Evolutionary conservation across 2,329 filamentous ascomycete genomes (phyloP).

Genomic region (Exophiala lecanii-corni): DNA sequence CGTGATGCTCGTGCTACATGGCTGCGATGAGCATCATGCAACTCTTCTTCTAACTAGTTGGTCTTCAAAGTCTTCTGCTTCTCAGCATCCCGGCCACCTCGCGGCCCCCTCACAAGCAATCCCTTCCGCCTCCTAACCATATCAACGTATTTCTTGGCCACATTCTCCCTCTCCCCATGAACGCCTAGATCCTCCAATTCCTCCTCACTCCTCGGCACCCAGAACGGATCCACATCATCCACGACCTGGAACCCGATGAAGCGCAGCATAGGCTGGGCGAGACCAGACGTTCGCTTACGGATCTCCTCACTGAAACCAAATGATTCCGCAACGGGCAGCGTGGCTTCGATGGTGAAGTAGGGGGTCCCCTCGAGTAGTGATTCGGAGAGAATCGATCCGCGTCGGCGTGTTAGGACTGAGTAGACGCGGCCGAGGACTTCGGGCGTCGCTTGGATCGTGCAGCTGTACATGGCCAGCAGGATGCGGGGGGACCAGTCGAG

Average conservation of each 20-base stretch:
- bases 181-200: slow-evolving; percentile 95
- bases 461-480: slow-evolving; percentile 94
- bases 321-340: slow-evolving; percentile 86
- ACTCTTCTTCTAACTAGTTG: no score
- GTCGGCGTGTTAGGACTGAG: slow-evolving; percentile 90
- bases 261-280: slow-evolving; percentile 85
- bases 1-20: no score
- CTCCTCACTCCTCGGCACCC: slow-evolving; percentile 95
- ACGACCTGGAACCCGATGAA: slow-evolving; percentile 90
- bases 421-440: slow-evolving; percentile 95
- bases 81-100: slow-evolving; percentile 77
- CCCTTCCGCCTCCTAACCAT: slow-evolving; percentile 82
- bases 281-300: slow-evolving; percentile 85
- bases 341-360: slow-evolving; percentile 88
- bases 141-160: slow-evolving; percentile 95
- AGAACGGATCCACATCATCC: slow-evolving; percentile 86
- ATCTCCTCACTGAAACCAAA: slow-evolving; percentile 98
- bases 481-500: slow-evolving; percentile 95
- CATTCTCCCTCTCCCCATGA: slow-evolving; percentile 87
- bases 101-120: slow-evolving; percentile 70
- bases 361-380: slow-evolving; percentile 91
- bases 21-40: no score
- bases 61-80: slow-evolving; percentile 77
- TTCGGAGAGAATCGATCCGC: slow-evolving; percentile 84
- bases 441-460: slow-evolving; percentile 87